Percentiles rank a stretch among this genome's conserved stretches.
Conservation (phyloP, 306 rosid genomes). For the Dryas drummondii region DNA sequence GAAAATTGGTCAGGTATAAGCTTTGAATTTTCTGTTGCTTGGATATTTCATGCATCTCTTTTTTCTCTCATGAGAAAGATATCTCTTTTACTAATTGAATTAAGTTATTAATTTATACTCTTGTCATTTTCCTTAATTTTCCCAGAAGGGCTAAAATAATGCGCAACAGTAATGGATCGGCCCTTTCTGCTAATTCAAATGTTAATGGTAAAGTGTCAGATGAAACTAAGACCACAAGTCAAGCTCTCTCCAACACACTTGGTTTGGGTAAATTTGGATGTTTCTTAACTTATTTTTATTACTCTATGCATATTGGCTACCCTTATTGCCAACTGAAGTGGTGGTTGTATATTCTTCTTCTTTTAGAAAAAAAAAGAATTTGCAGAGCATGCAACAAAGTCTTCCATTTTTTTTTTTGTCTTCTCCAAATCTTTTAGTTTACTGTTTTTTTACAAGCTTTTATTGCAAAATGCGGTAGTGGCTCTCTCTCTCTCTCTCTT, state of each 20-base stretch:
- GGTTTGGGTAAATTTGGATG: conserved; percentile 53
- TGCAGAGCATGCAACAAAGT: background rate
- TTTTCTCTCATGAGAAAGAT: conserved; percentile 4
- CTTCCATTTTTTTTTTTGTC: background rate
- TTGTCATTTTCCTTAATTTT: background rate
- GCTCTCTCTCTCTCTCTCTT: background rate
- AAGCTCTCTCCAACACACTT: conserved; percentile 43
- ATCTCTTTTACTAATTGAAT: conserved; percentile 18
- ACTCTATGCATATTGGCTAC: background rate
- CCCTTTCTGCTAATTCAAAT: conserved; percentile 41
- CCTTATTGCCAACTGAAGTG: background rate
- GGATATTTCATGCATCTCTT: background rate
- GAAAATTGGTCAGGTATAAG: conserved; percentile 72
- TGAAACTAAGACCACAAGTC: conserved; percentile 42
- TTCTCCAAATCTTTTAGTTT: background rate
- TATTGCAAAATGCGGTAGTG: background rate
- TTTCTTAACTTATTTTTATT: conserved; percentile 2
- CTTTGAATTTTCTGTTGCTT: conserved; percentile 17
- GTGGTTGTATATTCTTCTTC: background rate
- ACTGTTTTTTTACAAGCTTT: background rate
- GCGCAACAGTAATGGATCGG: conserved; percentile 40
- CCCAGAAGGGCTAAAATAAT: conserved; percentile 84
- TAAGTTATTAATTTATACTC: background rate
- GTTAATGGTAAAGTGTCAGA: conserved; percentile 43
- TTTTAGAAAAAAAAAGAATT: too few species aligned